These are phyloP conservation scores for Colletotrichum cordylinicola DNA, from an alignment of 2,329 filamentous ascomycete genomes.

Conservation along the genomic window DNA sequence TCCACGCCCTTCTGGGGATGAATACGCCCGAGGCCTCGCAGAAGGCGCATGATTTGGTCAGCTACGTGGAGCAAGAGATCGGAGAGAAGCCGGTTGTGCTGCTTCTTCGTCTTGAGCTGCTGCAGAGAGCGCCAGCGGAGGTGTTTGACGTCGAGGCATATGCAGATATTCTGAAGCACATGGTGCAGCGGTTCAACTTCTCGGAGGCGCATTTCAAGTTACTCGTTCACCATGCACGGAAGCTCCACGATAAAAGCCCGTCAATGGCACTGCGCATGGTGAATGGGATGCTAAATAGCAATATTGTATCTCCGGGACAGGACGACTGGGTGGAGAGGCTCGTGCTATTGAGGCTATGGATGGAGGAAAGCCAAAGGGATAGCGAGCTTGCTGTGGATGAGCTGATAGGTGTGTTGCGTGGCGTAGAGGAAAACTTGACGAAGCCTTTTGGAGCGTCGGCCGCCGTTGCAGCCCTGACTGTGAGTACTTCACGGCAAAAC, in stretches of 20 bases:
- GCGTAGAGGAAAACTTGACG: conserved; percentile 48
- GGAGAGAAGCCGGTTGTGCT: conserved; percentile 70
- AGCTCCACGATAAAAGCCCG: conserved; percentile 62
- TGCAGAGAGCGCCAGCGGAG: conserved; percentile 54
- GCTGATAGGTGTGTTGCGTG: conserved; percentile 28
- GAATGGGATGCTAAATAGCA: conserved; percentile 67
- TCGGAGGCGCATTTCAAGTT: conserved; percentile 70
- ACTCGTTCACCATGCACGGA: conserved; percentile 71
- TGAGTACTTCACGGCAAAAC: conserved; percentile 37
- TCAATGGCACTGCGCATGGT: conserved; percentile 57
- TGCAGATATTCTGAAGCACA: conserved; percentile 59
- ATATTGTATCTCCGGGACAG: conserved; percentile 53
- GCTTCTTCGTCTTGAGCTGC: conserved; percentile 71
- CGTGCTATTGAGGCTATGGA: conserved; percentile 72
- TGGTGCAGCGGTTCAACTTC: conserved; percentile 65
- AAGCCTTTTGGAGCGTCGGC: conserved; percentile 61
- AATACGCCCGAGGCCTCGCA: conserved; percentile 48
- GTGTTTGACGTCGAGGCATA: conserved; percentile 55
- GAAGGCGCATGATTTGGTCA: conserved; percentile 63
- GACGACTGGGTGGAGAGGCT: conserved; percentile 72
- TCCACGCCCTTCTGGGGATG: conserved; percentile 58
- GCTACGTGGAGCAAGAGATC: conserved; percentile 66
- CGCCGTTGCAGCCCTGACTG: conserved; percentile 71
- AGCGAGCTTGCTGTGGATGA: conserved; percentile 26
- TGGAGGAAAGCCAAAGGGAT: conserved; percentile 57